Evolutionary conservation across 2,329 filamentous ascomycete species (phyloP).

Genomic region (Pseudogymnoascus pannorum): DNA sequence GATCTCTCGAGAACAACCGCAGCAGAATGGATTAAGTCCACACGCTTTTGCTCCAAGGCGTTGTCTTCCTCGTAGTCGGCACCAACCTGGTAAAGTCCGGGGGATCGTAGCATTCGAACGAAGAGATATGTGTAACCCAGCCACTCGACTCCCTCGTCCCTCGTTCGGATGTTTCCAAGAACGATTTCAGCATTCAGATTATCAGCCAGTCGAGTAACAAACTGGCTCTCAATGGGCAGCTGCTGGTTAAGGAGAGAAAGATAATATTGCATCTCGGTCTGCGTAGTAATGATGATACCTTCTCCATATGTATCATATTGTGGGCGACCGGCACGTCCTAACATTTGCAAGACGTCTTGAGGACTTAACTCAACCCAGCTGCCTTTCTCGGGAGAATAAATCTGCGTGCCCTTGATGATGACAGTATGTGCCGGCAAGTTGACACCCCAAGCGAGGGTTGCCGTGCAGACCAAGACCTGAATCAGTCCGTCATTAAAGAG

Average conservation of each 20-base stretch:
- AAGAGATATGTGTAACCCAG: constrained; percentile 97
- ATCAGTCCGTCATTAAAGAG: constrained; percentile 86
- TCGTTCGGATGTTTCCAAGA: constrained; percentile 80
- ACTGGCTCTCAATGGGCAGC: constrained; percentile 92
- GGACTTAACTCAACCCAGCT: constrained; percentile 97
- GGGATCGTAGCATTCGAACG: constrained; percentile 93
- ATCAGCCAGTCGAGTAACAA: constrained; percentile 86
- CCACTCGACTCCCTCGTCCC: constrained; percentile 98
- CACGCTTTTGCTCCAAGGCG: constrained; percentile 87
- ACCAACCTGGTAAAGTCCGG: constrained; percentile 90
- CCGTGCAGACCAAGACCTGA: constrained; percentile 92
- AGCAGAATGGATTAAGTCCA: constrained; percentile 95
- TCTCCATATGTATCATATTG: constrained; percentile 98
- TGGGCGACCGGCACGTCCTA: constrained; percentile 90
- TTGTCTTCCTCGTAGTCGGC: constrained; percentile 92
- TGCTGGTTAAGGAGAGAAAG: constrained; percentile 95
- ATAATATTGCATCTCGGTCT: constrained; percentile 94
- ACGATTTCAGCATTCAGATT: constrained; percentile 96
- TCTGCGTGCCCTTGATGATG: constrained; percentile 96
- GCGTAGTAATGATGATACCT: constrained; percentile 96
- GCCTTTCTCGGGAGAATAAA: constrained; percentile 97
- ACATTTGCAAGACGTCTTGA: constrained; percentile 97
- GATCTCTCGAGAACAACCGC: constrained; percentile 80
- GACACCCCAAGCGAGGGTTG: constrained; percentile 98
- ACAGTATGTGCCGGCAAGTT: constrained; percentile 96